Evolutionary conservation across 2,329 filamentous ascomycete genomes (phyloP), one percentile per base, ranked within the genome.

Genomic region (Hypoxylon sp.): DNA sequence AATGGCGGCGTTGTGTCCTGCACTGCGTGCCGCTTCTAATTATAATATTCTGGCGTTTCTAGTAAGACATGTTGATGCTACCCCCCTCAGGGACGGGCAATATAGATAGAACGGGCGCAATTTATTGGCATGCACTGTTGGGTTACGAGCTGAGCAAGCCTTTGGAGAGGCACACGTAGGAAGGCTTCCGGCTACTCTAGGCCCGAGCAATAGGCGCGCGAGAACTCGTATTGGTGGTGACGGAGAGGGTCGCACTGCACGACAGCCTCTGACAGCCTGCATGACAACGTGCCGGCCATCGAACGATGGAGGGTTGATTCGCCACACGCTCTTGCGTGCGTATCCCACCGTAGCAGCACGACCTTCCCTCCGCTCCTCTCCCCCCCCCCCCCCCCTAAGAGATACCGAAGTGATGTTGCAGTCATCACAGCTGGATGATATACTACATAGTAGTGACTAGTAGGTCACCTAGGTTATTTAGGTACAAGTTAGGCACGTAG

Each of bases 221-320:
- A 11, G 40, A 13, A 37, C 42, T 58, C 58, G 55, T 62, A 58
- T 62, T 42, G 40, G 50, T 9, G 23, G 41, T 41, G 43, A 48
- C 35, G 43, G n/a, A n/a, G n/a, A n/a, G n/a, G 52, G 58, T 58
- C 46, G 51, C 23, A 41, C 54, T 49, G 54, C 49, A 58, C 33
- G 45, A 33, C 49, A 58, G 48, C 50, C 48, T 55, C 49, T n/a
- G n/a, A n/a, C n/a, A n/a, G n/a, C 55, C 43, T 62, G 58, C 50
- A 58, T 38, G 42, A 42, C 58, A 48, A 42, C 58, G 56, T 48
- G 53, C 58, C 31, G 29, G 23, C 37, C 17, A 55, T 61, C 49
- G 38, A 48, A 55, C 50, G 27, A 55, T 55, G 27, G 42, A 26
- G 42, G 13, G 15, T 24, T 29, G 29, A 48, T 45, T 18, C 4